Percentiles rank a stretch among this genome's conserved stretches.
phyloP scores from a whole-genome alignment of 768 basidiomycete species.

The Galerina marginata region DNA sequence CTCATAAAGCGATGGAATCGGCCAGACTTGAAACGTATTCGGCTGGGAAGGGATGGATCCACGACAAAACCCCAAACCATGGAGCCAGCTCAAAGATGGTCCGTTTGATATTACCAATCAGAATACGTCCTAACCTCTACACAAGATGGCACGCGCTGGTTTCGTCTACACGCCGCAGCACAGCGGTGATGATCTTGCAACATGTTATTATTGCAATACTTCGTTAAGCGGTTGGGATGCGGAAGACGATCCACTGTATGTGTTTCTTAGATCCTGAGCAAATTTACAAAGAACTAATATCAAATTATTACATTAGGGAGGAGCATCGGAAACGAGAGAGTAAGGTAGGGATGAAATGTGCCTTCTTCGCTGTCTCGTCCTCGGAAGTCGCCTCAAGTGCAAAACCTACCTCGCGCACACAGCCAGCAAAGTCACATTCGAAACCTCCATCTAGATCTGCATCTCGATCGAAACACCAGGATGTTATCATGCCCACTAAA shows the following conservation, averaged over 20 bases:
- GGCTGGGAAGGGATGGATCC: slow-evolving; percentile 64
- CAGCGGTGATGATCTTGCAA: slow-evolving; percentile 76
- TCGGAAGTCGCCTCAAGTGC: slow-evolving; percentile 17
- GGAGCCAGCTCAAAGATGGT: slow-evolving; percentile 78
- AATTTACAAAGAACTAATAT: background rate
- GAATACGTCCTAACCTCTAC: slow-evolving; percentile 3
- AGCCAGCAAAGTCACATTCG: slow-evolving; percentile 35
- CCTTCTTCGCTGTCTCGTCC: slow-evolving; percentile 41
- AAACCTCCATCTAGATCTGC: slow-evolving; percentile 35
- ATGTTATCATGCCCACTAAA: slow-evolving; percentile 44
- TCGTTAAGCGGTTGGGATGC: slow-evolving; percentile 87
- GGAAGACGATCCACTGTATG: slow-evolving; percentile 87
- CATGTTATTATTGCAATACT: slow-evolving; percentile 85
- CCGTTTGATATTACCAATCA: background rate
- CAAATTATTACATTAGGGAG: slow-evolving; percentile 47
- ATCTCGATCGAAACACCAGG: slow-evolving; percentile 37
- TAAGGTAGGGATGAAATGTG: slow-evolving; percentile 48
- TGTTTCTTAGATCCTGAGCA: background rate
- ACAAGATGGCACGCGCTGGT: slow-evolving; percentile 87
- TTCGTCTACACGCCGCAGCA: slow-evolving; percentile 80
- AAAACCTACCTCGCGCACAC: slow-evolving; percentile 33
- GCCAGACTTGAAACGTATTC: slow-evolving; percentile 73
- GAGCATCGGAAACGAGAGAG: slow-evolving; percentile 75
- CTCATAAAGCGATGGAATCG: slow-evolving; percentile 70
- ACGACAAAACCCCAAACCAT: slow-evolving; percentile 66